Base-by-base conservation (phyloP, 352 stramenopile genomes). In the Aphanomyces stellatus region DNA sequence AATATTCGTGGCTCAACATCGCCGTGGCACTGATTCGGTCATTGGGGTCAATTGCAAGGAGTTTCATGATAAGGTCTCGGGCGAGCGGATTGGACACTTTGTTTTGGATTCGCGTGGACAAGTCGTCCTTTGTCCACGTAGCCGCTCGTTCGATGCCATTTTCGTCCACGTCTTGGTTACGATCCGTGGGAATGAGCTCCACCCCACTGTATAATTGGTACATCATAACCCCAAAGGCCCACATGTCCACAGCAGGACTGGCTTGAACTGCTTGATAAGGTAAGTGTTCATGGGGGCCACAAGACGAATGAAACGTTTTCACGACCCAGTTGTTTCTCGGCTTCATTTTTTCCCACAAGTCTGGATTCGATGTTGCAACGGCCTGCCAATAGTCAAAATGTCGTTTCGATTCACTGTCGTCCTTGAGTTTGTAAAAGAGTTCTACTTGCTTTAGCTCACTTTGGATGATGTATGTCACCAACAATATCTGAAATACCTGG, bases 191-290 rank as follows among this genome's bases (percentile, higher is more conserved):
- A 24, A 60, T 15, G 5, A 60, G 31, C 30, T 60, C 19, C 17
- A 28, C 53, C 25, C 27, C 30, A 10, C 53, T 51, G 63, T 48
- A 71, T 34, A 73, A 46, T 22, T 65, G 65, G 22, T 61, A 73
- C 28, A 73, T 51, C 42, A 73, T 69, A 11, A 25, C 34, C 15
- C 49, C 69, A 46, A 73, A 62, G 4, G 51, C 43, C 69, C 69
- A 73, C n/a, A 73, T 33, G 37, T 73, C 69, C 1, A 72, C 13
- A 2, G 62, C 48, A 4, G 46, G 49, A 2, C 22, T 56, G 27
- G 62, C 69, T 10, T 65, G 2, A 3, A 70, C 31, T 4, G 51
- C 25, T 1, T 2, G 3, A 42, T 72, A 69, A 10, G 56, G 57
- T 24, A 53, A 27, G 46, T 10, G 35, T 2, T 28, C 8, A 3